Evolutionary conservation across 176 grass and related monocot genomes (phyloP), one percentile per base, ranked within the genome.

Genomic region (Triticum turgidum): DNA sequence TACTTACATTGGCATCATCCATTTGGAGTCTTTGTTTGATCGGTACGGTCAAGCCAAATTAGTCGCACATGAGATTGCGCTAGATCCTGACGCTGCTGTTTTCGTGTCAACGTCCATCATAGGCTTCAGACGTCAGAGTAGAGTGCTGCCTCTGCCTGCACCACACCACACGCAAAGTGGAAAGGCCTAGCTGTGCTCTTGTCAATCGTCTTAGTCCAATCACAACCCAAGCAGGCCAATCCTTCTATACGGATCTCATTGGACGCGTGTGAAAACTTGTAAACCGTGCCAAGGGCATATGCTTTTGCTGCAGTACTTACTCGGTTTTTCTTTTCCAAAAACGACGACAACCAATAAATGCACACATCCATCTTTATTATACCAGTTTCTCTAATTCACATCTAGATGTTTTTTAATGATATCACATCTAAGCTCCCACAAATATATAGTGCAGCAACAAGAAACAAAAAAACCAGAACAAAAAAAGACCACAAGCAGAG

Each of bases 141-240:
- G 49, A 15, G 51, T 18, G 15, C 51, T 17, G 51, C 51, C 51
- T 18, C 51, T 54, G 51, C 15, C 80, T 74, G 69, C 78, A 29
- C 54, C 51, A 18, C 51, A 54, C 45, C 41, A 6, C 78, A 87
- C 69, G 69, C 85, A 51, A 87, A 51, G 78, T 75, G 67, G 2
- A 64, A 52, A 81, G 22, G 56, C 41, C 41, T 44, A 4, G 1
- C 17, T 33, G 49, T 62, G 85, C 18, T 49, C 77, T 47, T 49
- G 59, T 18, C 66, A 61, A 49, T 29, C 58, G 5, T 5, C 33
- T 59, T 29, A 24, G 82, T 9, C 61, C 58, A 35, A 34, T 80
- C 59, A 20, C 78, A 80, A 22, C 22, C 49, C 20, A 10, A 30
- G 78, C 65, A 65, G 61, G 8, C 37, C 61, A 65, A 20, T 73